Percentiles rank a stretch among this genome's conserved stretches.
phyloP scores from a whole-genome alignment of 768 basidiomycete genomes.

The Lactarius indigo region DNA sequence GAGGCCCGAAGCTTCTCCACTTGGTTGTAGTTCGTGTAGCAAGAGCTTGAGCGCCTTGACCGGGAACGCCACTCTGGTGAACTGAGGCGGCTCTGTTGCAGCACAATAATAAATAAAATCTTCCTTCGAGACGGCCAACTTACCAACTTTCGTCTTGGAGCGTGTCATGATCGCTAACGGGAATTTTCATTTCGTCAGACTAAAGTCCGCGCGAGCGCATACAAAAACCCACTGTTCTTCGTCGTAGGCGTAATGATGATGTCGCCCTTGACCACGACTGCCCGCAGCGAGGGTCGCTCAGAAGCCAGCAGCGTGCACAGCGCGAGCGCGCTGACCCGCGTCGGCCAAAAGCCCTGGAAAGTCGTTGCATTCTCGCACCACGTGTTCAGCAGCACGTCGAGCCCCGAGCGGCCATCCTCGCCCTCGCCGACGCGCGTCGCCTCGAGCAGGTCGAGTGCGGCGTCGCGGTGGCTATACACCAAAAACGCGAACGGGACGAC shows the following conservation, averaged over 20 bases:
- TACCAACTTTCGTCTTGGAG: slow-evolving; percentile 83
- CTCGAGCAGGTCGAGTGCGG: slow-evolving; percentile 75
- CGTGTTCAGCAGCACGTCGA: slow-evolving; percentile 85
- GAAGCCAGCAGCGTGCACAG: slow-evolving; percentile 69
- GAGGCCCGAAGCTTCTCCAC: slow-evolving; percentile 68
- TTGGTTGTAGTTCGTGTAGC: slow-evolving; percentile 76
- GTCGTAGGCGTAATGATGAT: slow-evolving; percentile 80
- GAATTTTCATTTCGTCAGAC: slow-evolving; percentile 1
- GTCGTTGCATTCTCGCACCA: slow-evolving; percentile 96
- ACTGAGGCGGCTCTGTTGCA: slow-evolving; percentile 77
- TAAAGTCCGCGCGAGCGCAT: slow-evolving; percentile 2
- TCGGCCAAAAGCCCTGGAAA: slow-evolving; percentile 94
- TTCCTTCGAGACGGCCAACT: slow-evolving; percentile 31
- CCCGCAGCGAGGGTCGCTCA: slow-evolving; percentile 61
- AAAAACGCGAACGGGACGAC: slow-evolving; percentile 93
- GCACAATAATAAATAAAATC: slow-evolving; percentile 21
- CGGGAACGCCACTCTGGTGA: slow-evolving; percentile 81
- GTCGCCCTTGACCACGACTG: slow-evolving; percentile 83
- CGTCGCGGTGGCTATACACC: slow-evolving; percentile 80
- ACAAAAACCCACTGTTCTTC: slow-evolving; percentile 61
- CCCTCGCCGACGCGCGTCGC: slow-evolving; percentile 44
- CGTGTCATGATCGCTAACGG: slow-evolving; percentile 90
- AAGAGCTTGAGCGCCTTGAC: slow-evolving; percentile 91
- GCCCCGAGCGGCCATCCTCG: slow-evolving; percentile 52
- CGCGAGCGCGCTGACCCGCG: slow-evolving; percentile 79